Base-by-base conservation (phyloP, 352 stramenopile species). In the Peronospora tabacina region DNA sequence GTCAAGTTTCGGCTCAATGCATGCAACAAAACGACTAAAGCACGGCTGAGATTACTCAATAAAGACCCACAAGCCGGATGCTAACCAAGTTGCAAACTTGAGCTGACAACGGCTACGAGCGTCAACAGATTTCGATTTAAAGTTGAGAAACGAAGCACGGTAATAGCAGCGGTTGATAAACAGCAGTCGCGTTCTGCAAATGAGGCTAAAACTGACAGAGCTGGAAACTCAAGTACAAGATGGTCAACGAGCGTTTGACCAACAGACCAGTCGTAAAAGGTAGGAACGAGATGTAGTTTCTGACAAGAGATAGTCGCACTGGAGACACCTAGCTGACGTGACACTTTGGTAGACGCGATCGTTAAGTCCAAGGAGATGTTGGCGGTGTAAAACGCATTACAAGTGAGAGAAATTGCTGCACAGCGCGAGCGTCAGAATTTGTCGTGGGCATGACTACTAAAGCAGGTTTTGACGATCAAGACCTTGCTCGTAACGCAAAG, bases 1-100 rank as follows among this genome's bases (percentile, higher is more conserved):
- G 89, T 96, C 29, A 95, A 96, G 45, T 96, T 95, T 71, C 87
- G 95, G 54, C 71, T 97, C 42, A 97, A 97, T 62, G 96, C 87
- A 3, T 84, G 87, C 56, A 97, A 97, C 54, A 86, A 97, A 87
- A 97, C 59, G 83, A 85, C 28, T 66, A 90, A 57, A 61, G 58
- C n/a, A 82, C 87, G 57, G 58, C 87, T 2, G 62, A 73, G 20
- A 68, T 80, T 15, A 44, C 66, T 33, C 62, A 70, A n/a, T 45
- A 5, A 70, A 87, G 37, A 49, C 77, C 13, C 61, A 75, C 28
- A 54, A 62, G 35, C 3, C 5, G 22, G 22, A 26, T 26, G 4
- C 22, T 26, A 26, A 22, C 4, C 4, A 26, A 26, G 22, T 26
- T 26, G 22, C 22, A 26, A 26, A 26, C 22, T 6, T 26, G 22